Conservation (phyloP, 208 protist genomes). For the Trypanosoma melophagium region DNA sequence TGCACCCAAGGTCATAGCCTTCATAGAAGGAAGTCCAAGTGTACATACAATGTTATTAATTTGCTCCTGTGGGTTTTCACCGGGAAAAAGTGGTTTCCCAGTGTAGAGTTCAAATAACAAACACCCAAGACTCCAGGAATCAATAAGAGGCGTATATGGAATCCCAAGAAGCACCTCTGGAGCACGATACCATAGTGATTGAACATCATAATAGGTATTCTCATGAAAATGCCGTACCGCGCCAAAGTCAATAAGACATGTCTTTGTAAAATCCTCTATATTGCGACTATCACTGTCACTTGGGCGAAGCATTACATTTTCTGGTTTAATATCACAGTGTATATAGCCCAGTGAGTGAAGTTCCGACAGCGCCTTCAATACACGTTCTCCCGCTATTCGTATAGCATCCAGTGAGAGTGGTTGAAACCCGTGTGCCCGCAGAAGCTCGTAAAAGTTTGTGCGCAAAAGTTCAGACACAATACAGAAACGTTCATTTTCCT, state of each 20-base stretch:
- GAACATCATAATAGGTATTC: slow-evolving; percentile 95
- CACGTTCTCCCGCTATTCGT: slow-evolving; percentile 45
- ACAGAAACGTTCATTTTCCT: slow-evolving; percentile 76
- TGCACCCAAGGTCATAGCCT: slow-evolving; percentile 56
- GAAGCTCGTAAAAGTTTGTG: slow-evolving; percentile 72
- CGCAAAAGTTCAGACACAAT: slow-evolving; percentile 83
- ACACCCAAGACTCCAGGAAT: slow-evolving; percentile 93
- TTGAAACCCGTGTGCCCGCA: slow-evolving; percentile 45
- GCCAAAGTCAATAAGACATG: slow-evolving; percentile 97
- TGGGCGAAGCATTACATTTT: slow-evolving; percentile 92
- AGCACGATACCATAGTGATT: slow-evolving; percentile 92
- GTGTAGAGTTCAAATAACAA: slow-evolving; percentile 91
- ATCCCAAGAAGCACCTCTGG: slow-evolving; percentile 90
- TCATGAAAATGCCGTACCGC: slow-evolving; percentile 95
- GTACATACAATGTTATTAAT: slow-evolving; percentile 89
- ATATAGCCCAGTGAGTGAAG: slow-evolving; percentile 86
- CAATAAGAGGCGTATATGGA: slow-evolving; percentile 90
- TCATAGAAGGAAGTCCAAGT: slow-evolving; percentile 80
- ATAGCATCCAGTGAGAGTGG: slow-evolving; percentile 62
- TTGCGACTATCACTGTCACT: background rate
- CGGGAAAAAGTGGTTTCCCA: slow-evolving; percentile 93
- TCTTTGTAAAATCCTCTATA: slow-evolving; percentile 26
- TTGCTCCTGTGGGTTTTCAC: slow-evolving; percentile 87
- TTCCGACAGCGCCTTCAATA: slow-evolving; percentile 48
- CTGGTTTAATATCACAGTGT: slow-evolving; percentile 97